Percentiles rank a stretch among this genome's conserved stretches.
Conservation (phyloP, 169 alveolate genomes). For the Prorocentrum cordatum region DNA sequence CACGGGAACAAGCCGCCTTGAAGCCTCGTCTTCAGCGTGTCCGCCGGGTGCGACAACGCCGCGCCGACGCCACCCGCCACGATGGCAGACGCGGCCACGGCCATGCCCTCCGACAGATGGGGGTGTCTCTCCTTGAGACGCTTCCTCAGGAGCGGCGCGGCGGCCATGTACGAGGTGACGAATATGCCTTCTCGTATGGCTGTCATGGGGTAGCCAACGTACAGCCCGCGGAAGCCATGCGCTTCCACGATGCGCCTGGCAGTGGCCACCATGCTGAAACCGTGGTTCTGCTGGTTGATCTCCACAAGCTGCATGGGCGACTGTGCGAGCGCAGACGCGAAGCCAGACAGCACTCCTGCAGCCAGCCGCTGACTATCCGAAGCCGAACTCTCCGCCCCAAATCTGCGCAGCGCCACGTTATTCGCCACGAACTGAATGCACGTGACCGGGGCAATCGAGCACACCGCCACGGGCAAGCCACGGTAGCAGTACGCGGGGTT, state of each 20-base stretch:
- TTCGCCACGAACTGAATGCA: constrained; percentile 1
- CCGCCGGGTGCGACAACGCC: constrained; percentile 32
- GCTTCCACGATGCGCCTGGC: constrained; percentile 16
- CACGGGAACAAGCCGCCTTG: not conserved
- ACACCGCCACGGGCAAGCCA: not conserved
- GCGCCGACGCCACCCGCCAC: constrained; percentile 14
- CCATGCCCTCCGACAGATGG: not conserved
- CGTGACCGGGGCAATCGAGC: constrained; percentile 34
- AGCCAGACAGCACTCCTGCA: too few species aligned
- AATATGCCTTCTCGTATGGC: constrained; percentile 53
- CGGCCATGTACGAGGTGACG: constrained; percentile 45
- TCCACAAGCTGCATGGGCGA: not conserved
- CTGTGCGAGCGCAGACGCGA: not conserved
- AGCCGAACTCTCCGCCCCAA: constrained; percentile 17
- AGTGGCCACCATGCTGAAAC: constrained; percentile 4
- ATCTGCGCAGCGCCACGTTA: not conserved
- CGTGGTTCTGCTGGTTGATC: constrained; percentile 41
- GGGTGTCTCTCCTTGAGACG: not conserved
- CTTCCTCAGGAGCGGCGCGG: not conserved
- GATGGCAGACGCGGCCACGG: not conserved
- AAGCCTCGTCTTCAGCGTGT: constrained; percentile 41
- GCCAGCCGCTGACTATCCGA: too few species aligned
- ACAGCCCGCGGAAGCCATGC: constrained; percentile 16
- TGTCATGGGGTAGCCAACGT: constrained; percentile 35
- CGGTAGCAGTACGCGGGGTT: constrained; percentile 13